These are phyloP conservation scores for Alternaria panax DNA, from an alignment of 2,329 filamentous ascomycete species.

Conservation along the genomic window DNA sequence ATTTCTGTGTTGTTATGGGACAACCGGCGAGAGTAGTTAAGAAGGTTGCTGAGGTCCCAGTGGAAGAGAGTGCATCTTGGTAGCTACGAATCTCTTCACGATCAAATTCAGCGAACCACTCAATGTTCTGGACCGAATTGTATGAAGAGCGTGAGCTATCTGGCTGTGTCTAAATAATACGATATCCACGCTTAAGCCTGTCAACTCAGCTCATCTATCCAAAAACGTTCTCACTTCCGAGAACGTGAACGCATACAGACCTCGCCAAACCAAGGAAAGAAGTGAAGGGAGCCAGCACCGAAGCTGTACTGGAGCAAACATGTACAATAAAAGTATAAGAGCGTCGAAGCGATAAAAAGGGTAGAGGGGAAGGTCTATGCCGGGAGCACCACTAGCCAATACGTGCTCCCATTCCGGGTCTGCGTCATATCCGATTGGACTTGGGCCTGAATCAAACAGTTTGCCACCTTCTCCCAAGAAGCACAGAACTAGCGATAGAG, in stretches of 20 bases:
- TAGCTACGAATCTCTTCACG: background rate
- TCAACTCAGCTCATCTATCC: background rate
- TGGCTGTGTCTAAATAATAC: background rate
- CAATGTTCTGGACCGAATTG: background rate
- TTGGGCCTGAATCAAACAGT: slow-evolving; percentile 1
- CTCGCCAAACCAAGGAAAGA: slow-evolving; percentile 10
- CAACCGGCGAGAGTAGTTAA: slow-evolving; percentile 69
- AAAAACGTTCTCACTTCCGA: background rate
- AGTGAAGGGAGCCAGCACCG: slow-evolving; percentile 16
- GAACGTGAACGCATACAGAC: background rate
- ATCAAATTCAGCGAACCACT: background rate
- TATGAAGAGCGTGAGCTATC: slow-evolving; percentile 4
- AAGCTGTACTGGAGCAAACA: slow-evolving; percentile 19
- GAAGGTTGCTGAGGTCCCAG: slow-evolving; percentile 30
- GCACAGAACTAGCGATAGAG: background rate
- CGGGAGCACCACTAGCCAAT: slow-evolving; percentile 4
- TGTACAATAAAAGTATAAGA: slow-evolving; percentile 31
- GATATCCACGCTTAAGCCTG: background rate
- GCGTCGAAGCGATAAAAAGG: slow-evolving; percentile 12
- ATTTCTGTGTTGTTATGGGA: slow-evolving; percentile 68
- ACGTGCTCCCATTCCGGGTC: background rate
- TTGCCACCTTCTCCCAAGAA: slow-evolving; percentile 2
- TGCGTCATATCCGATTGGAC: slow-evolving; percentile 3
- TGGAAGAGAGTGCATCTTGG: slow-evolving; percentile 11
- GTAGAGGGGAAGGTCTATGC: slow-evolving; percentile 18